Conservation (phyloP, 768 basidiomycete genomes). For the Naematelia aurantialba region DNA sequence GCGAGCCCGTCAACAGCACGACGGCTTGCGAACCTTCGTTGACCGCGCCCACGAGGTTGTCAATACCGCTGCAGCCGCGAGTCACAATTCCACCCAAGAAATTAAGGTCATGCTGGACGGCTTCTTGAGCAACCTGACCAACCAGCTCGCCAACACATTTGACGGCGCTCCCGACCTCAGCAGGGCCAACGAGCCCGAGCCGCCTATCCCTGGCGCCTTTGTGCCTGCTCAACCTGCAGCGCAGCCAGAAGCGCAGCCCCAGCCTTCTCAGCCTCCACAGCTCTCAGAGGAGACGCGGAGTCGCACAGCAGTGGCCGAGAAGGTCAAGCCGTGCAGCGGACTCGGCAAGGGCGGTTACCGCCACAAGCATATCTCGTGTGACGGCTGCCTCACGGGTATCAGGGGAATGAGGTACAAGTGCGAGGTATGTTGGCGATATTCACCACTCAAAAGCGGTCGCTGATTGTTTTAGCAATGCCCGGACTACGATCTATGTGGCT, state of each 20-base stretch:
- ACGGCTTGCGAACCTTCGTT: conserved; percentile 21
- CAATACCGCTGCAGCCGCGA: conserved; percentile 15
- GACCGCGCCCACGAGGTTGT: conserved; percentile 29
- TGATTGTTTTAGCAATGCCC: conserved; percentile 24
- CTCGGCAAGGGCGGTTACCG: conserved; percentile 38
- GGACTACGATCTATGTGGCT: conserved; percentile 48
- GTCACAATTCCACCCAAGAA: conserved; percentile 35
- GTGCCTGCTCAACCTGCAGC: conserved; percentile 15
- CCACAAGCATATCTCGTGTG: conserved; percentile 37
- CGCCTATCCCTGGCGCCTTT: conserved; percentile 41
- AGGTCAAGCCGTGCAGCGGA: conserved; percentile 10
- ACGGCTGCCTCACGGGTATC: conserved; percentile 36
- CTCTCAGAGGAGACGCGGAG: conserved; percentile 14
- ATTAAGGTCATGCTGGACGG: conserved; percentile 44
- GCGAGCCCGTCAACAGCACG: not conserved
- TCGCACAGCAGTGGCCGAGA: conserved; percentile 14
- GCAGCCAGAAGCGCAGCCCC: conserved; percentile 10
- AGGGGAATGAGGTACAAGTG: conserved; percentile 48
- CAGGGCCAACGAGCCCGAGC: conserved; percentile 19
- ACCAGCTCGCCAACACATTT: conserved; percentile 43
- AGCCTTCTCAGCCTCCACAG: not conserved
- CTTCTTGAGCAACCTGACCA: conserved; percentile 44
- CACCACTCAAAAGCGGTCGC: not conserved
- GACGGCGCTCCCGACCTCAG: conserved; percentile 23
- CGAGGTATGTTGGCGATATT: conserved; percentile 23